Percentiles rank a stretch among this genome's conserved stretches.
phyloP scores from a whole-genome alignment of 2,329 filamentous ascomycete species.

The Plenodomus biglobosus region DNA sequence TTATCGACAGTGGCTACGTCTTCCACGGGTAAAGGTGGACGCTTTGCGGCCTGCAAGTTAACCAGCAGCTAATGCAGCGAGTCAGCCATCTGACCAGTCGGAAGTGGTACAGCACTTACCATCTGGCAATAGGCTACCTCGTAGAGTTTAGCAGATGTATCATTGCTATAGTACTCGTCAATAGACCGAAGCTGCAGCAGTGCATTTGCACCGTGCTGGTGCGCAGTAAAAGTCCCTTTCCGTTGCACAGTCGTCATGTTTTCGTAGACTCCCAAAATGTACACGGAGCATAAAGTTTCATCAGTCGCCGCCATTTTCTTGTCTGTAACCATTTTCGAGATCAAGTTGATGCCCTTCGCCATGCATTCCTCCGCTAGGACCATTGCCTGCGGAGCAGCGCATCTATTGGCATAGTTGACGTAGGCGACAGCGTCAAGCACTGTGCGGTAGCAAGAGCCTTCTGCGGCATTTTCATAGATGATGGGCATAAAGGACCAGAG shows the following conservation, averaged over 20 bases:
- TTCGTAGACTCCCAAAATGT: slow-evolving; percentile 37
- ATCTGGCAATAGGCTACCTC: slow-evolving; percentile 32
- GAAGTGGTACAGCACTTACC: slow-evolving; percentile 8
- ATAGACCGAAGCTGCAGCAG: slow-evolving; percentile 29
- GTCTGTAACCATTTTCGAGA: slow-evolving; percentile 29
- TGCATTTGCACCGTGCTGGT: slow-evolving; percentile 33
- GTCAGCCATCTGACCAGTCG: background rate
- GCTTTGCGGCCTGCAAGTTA: slow-evolving; percentile 29
- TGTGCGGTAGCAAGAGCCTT: slow-evolving; percentile 27
- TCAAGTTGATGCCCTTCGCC: slow-evolving; percentile 22
- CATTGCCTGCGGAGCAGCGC: slow-evolving; percentile 25
- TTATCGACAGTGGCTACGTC: slow-evolving; percentile 16
- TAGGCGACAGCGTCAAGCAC: slow-evolving; percentile 31
- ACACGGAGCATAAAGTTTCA: slow-evolving; percentile 28
- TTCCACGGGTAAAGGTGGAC: slow-evolving; percentile 23
- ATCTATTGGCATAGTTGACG: slow-evolving; percentile 32
- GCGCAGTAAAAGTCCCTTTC: slow-evolving; percentile 25
- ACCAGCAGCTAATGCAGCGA: slow-evolving; percentile 23
- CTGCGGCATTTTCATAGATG: slow-evolving; percentile 22
- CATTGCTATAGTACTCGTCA: slow-evolving; percentile 27
- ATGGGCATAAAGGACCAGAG: slow-evolving; percentile 32
- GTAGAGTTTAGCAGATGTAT: slow-evolving; percentile 29
- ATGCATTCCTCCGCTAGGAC: slow-evolving; percentile 26
- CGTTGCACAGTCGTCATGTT: slow-evolving; percentile 25
- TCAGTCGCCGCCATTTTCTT: slow-evolving; percentile 23